phyloP scores from a whole-genome alignment of 441 rosid genomes.

The Arabidopsis lyrata region DNA sequence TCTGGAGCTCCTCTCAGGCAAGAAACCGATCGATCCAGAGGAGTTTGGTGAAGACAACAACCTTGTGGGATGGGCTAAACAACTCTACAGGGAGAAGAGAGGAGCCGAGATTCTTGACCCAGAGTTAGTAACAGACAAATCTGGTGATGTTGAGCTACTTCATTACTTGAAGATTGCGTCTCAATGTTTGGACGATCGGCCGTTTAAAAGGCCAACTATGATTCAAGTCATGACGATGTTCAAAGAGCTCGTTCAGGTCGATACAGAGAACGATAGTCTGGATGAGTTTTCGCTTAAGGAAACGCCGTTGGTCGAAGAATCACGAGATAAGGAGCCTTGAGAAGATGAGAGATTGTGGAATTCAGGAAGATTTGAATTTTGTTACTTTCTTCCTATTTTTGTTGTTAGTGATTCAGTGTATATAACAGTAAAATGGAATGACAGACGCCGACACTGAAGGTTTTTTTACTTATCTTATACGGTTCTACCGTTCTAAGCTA shows the following conservation, averaged over 20 bases:
- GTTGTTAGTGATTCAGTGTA: constrained; percentile 15
- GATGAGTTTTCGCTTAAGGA: constrained; percentile 79
- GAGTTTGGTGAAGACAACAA: constrained; percentile 91
- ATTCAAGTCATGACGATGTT: constrained; percentile 96
- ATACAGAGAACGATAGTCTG: constrained; percentile 76
- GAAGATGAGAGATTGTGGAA: not conserved
- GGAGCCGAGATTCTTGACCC: constrained; percentile 71
- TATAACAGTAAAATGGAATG: constrained; percentile 17
- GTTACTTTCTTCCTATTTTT: constrained; percentile 21
- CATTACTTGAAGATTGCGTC: constrained; percentile 83
- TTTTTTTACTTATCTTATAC: constrained; percentile 4
- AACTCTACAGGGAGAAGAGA: constrained; percentile 74
- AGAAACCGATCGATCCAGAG: constrained; percentile 81
- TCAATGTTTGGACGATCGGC: constrained; percentile 90
- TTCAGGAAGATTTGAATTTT: constrained; percentile 10
- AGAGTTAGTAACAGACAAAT: constrained; percentile 51
- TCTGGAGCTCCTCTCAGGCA: constrained; percentile 90
- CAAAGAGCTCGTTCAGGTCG: constrained; percentile 80
- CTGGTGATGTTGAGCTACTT: constrained; percentile 62
- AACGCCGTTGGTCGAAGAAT: constrained; percentile 62
- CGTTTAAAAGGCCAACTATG: constrained; percentile 89
- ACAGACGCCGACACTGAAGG: constrained; percentile 6
- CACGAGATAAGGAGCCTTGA: constrained; percentile 54
- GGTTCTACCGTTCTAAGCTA: constrained; percentile 3
- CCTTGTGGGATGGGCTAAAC: constrained; percentile 96